phyloP scores from a whole-genome alignment of 495 filamentous ascomycete genomes.

The Bombardia bombarda region DNA sequence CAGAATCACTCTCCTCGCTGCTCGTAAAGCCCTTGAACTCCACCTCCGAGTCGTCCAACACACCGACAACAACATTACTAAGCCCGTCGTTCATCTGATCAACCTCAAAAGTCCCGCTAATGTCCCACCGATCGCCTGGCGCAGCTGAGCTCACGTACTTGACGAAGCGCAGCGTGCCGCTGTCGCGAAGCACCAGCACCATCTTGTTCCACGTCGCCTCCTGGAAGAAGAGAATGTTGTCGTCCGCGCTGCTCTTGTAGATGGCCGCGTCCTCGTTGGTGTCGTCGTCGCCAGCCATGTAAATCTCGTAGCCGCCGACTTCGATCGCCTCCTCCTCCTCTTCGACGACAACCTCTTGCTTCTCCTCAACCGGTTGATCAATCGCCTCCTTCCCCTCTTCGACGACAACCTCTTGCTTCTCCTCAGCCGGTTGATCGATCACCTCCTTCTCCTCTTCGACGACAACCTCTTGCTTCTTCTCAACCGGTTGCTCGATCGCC shows the following conservation, averaged over 20 bases:
- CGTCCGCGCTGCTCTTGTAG: slow-evolving; percentile 73
- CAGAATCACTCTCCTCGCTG: slow-evolving; percentile 34
- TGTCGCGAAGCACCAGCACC: slow-evolving; percentile 81
- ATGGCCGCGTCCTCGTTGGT: slow-evolving; percentile 73
- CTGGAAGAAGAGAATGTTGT: slow-evolving; percentile 84
- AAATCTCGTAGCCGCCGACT: slow-evolving; percentile 82
- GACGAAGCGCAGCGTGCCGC: slow-evolving; percentile 80
- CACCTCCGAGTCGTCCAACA: slow-evolving; percentile 34
- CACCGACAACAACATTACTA: slow-evolving; percentile 14
- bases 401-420: no score
- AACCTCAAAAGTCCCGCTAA: slow-evolving; percentile 61
- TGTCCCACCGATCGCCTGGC: slow-evolving; percentile 88
- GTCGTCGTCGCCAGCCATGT: slow-evolving; percentile 83
- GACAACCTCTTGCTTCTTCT: slow-evolving; percentile 34
- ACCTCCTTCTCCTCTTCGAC: no score
- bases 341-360: slow-evolving; percentile 36
- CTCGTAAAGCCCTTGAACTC: slow-evolving; percentile 41
- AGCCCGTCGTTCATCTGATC: slow-evolving; percentile 25
- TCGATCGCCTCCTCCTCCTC: slow-evolving; percentile 36
- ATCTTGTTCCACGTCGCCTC: slow-evolving; percentile 85
- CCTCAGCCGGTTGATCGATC: no score
- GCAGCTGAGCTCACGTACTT: slow-evolving; percentile 86
- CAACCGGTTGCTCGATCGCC: slow-evolving; percentile 8
- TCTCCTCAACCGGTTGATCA: slow-evolving; percentile 20
- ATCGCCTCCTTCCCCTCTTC: no score